phyloP scores from a whole-genome alignment of 176 grass and related monocot genomes.

The Carex scoparia region DNA sequence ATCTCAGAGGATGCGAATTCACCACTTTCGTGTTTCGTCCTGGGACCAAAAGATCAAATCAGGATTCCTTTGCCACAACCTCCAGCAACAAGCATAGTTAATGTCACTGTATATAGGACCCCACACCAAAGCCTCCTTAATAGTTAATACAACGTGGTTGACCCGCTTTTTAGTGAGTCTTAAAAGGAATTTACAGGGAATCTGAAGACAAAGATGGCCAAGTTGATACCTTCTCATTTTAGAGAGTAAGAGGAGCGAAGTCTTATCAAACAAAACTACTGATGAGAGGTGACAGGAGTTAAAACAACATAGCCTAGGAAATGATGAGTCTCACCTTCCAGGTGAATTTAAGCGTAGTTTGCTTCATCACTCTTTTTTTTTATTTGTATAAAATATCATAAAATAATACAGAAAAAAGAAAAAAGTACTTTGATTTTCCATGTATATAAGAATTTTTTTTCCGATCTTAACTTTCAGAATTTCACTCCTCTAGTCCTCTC shows the following conservation, averaged over 20 bases:
- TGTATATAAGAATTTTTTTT: too few species aligned
- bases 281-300: background rate
- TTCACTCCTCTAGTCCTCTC: too few species aligned
- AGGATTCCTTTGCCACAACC: background rate
- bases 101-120: too few species aligned
- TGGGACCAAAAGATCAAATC: background rate
- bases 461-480: too few species aligned
- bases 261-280: slow-evolving; percentile 14
- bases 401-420: too few species aligned
- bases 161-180: background rate
- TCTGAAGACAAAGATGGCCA: background rate
- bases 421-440: too few species aligned
- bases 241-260: background rate
- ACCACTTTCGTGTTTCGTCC: background rate
- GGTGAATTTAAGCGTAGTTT: background rate
- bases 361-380: background rate
- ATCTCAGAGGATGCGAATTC: too few species aligned
- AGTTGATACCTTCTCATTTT: background rate
- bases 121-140: too few species aligned
- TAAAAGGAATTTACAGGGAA: background rate
- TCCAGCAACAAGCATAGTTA: background rate
- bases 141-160: too few species aligned
- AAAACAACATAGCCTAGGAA: background rate
- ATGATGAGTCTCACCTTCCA: background rate
- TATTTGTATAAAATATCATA: too few species aligned